A percentile compares a stretch with the other conserved stretches of the same genome.
Evolutionary conservation across 2,329 filamentous ascomycete genomes (phyloP).

Genomic region (Dryadomyces quercivorus): DNA sequence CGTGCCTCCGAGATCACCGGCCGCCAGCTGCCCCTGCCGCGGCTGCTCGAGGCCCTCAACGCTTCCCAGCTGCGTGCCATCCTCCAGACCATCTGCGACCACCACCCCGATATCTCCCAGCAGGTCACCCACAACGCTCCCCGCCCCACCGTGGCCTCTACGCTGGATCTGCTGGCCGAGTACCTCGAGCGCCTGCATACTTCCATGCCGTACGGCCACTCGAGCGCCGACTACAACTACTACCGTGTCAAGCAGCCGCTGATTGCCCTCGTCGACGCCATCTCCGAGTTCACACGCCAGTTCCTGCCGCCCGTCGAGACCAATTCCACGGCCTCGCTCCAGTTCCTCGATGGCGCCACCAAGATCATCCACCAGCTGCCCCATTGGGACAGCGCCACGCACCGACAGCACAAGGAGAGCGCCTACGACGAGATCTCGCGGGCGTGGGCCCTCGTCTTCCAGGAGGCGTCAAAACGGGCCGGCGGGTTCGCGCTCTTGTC

Average conservation of each 20-base stretch:
- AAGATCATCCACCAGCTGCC: constrained; percentile 82
- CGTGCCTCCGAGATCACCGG: constrained; percentile 52
- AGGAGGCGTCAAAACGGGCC: constrained; percentile 80
- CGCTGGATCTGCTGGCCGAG: constrained; percentile 65
- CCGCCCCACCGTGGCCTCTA: constrained; percentile 71
- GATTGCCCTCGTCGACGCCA: constrained; percentile 69
- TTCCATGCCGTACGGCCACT: constrained; percentile 76
- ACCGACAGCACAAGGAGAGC: constrained; percentile 87
- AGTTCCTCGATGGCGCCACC: constrained; percentile 82
- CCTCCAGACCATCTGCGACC: constrained; percentile 82
- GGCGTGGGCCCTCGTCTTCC: constrained; percentile 85
- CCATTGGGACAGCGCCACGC: constrained; percentile 77
- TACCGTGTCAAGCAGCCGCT: constrained; percentile 80
- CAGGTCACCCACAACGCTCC: constrained; percentile 79
- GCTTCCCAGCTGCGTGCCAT: constrained; percentile 72
- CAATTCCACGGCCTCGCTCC: constrained; percentile 70
- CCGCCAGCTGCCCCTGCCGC: constrained; percentile 43
- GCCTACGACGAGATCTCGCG: constrained; percentile 93
- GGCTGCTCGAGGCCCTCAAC: constrained; percentile 90
- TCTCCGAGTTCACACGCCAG: constrained; percentile 90
- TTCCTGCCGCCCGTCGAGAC: constrained; percentile 86
- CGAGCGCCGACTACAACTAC: constrained; percentile 85
- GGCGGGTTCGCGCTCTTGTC: constrained; percentile 76
- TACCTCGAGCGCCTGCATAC: constrained; percentile 70
- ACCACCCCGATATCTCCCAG: constrained; percentile 71